Evolutionary conservation across 2,329 filamentous ascomycete genomes (phyloP).

Genomic region (Didymella pinodella): DNA sequence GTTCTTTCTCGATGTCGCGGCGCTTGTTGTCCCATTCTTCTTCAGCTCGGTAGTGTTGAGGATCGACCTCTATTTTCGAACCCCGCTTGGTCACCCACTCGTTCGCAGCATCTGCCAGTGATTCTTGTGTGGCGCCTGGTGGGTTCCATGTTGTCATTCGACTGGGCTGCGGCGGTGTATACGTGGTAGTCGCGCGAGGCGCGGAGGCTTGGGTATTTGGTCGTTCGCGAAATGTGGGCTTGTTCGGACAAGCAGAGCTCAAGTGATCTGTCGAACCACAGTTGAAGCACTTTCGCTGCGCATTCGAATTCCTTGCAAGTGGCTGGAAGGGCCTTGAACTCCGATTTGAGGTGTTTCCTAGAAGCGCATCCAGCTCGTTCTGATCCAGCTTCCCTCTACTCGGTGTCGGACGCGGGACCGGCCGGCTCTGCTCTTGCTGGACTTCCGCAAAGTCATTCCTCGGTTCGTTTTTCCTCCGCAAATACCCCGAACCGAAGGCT

Average conservation of each 20-base stretch:
- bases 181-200: slow-evolving; percentile 13
- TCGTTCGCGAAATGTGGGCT: slow-evolving; percentile 36
- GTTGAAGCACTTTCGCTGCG: slow-evolving; percentile 41
- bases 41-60: slow-evolving; percentile 17
- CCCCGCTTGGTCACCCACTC: slow-evolving; percentile 35
- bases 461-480: slow-evolving; percentile 40
- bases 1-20: slow-evolving; percentile 32
- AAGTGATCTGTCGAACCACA: slow-evolving; percentile 39
- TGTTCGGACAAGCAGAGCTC: slow-evolving; percentile 36
- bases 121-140: slow-evolving; percentile 14
- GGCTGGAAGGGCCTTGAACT: slow-evolving; percentile 32
- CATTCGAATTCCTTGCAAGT: slow-evolving; percentile 33
- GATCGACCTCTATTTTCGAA: slow-evolving; percentile 24
- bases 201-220: slow-evolving; percentile 10
- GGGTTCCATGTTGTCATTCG: slow-evolving; percentile 15
- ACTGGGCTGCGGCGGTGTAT: slow-evolving; percentile 18
- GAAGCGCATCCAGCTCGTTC: slow-evolving; percentile 38
- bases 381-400: slow-evolving; percentile 37
- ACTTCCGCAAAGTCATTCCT: slow-evolving; percentile 14
- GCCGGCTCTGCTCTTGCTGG: slow-evolving; percentile 11
- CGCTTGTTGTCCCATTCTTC: slow-evolving; percentile 28
- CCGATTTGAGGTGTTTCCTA: slow-evolving; percentile 26
- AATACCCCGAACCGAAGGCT: slow-evolving; percentile 35
- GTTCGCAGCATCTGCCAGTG: slow-evolving; percentile 39
- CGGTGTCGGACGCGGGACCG: slow-evolving; percentile 17